Conservation (phyloP, 2,329 filamentous ascomycete genomes). For the Nothomitra cinnamomea region DNA sequence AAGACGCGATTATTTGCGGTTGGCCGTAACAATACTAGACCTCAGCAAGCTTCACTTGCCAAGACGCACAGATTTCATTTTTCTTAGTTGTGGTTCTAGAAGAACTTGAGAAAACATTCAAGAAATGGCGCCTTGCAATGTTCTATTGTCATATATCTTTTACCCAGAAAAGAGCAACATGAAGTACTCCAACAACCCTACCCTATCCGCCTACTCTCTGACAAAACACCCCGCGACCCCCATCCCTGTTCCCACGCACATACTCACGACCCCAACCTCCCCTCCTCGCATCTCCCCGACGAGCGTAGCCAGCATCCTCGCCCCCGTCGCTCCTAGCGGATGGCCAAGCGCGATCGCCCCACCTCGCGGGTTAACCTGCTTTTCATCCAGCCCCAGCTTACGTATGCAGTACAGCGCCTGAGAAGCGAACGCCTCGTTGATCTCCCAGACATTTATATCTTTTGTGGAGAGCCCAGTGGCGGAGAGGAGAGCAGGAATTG, state of each 20-base stretch:
- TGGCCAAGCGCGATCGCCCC: conserved; percentile 91
- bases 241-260: conserved; percentile 50
- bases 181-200: too few relatives aligned
- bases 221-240: conserved; percentile 35
- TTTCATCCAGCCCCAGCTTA: conserved; percentile 48
- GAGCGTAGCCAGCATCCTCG: conserved; percentile 61
- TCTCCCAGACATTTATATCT: background rate
- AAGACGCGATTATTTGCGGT: too few relatives aligned
- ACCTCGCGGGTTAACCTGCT: conserved; percentile 76
- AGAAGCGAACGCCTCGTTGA: conserved; percentile 13
- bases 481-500: background rate
- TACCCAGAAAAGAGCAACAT: too few relatives aligned
- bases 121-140: too few relatives aligned
- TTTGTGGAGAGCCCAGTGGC: background rate
- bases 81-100: too few relatives aligned
- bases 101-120: too few relatives aligned
- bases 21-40: too few relatives aligned
- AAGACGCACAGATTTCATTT: too few relatives aligned
- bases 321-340: conserved; percentile 76
- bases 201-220: background rate
- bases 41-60: too few relatives aligned
- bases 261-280: conserved; percentile 71
- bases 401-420: conserved; percentile 46
- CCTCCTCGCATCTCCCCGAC: conserved; percentile 51
- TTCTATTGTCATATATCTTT: too few relatives aligned